These are phyloP conservation scores for Stylosanthes scabra DNA, from an alignment of 331 rosid species.

Conservation along the genomic window DNA sequence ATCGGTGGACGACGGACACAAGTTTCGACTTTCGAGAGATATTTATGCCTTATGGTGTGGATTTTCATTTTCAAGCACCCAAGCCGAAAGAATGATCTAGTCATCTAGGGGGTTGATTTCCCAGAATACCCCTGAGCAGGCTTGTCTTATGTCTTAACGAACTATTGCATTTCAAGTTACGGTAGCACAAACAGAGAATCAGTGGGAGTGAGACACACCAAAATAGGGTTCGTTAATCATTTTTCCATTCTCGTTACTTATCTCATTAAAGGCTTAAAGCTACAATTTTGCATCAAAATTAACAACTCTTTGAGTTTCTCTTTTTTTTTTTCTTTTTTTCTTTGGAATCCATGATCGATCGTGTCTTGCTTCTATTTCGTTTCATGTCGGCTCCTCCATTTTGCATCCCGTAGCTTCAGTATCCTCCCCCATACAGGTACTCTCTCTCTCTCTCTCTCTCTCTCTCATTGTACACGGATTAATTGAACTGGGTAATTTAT, in stretches of 20 bases:
- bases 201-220: not conserved
- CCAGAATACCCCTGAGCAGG: not conserved
- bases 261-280: no score
- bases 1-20: no score
- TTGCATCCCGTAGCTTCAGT: slow-evolving; percentile 21
- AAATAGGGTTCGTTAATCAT: slow-evolving; percentile 43
- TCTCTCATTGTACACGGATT: not conserved
- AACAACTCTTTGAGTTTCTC: no score
- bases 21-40: no score
- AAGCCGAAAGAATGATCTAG: no score
- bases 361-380: not conserved
- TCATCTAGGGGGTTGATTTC: not conserved
- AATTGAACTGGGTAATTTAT: slow-evolving; percentile 4
- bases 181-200: slow-evolving; percentile 11
- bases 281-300: no score
- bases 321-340: no score
- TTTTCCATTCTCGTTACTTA: no score
- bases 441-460: no score
- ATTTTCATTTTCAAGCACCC: no score
- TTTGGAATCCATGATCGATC: not conserved
- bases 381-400: slow-evolving; percentile 12
- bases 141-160: not conserved
- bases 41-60: no score
- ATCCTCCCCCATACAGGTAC: slow-evolving; percentile 37
- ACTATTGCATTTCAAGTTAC: slow-evolving; percentile 14